Evolutionary conservation across 2,329 filamentous ascomycete species (phyloP), one percentile per base, ranked within the genome.

Genomic region (Cladophialophora psammophila): DNA sequence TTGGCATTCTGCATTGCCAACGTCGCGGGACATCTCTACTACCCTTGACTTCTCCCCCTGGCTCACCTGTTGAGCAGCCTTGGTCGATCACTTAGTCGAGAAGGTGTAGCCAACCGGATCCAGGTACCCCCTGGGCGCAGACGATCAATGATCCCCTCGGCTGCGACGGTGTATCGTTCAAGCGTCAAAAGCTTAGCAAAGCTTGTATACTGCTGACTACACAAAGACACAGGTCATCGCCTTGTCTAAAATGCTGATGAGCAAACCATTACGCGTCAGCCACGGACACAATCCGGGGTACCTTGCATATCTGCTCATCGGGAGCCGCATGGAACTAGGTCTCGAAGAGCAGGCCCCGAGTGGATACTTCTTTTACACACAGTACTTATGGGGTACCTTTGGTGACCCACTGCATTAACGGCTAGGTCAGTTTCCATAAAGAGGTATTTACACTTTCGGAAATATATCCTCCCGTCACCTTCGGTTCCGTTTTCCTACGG

Each of bases 161-260:
- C 13, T 9, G 32, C 20, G 38, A 59, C 57, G 31, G 57, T 26
- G 57, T 50, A 60, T 50, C 13, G 52, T 50, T 48, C 57, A 60
- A 60, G 57, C 57, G 40, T 50, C 8, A 6, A 45, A 60, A 60
- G 57, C 57, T 60, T 60, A 60, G 40, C 40, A 34, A 60, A 60
- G 57, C 57, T 60, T 60, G 55, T 32, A 18, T 15, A 9, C 57
- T 50, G 57, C 40, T 60, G 57, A 60, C 57, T 60, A 60, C 57
- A 34, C 57, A 26, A 42, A 13, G 36, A 12, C 36, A 40, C 13
- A 13, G 36, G 36, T 13, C 1, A 13, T 13, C 18, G 13, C 40
- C 40, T 42, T 6, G 40, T 18, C 40, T 42, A 18, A 13, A 42
- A 42, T 42, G 15, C 18, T n/a, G 15, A 26, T 10, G 2, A 2